A percentile compares a stretch with the other conserved stretches of the same genome.
Evolutionary conservation across 371 early-diverging fungal species (phyloP).

Genomic region (Coemansia sp.): DNA sequence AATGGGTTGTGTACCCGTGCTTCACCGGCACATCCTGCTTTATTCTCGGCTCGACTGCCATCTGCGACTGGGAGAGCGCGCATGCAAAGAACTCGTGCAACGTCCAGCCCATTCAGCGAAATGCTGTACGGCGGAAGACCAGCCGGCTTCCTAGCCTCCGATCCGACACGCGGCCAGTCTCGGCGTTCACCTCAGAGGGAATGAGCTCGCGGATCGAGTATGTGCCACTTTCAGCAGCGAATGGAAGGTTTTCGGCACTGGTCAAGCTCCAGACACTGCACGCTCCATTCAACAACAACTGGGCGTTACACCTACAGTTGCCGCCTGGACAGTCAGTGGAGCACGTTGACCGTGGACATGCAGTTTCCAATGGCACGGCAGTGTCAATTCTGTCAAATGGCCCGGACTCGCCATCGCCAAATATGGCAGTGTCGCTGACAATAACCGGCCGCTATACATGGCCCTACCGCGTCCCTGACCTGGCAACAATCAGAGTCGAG

Average conservation of each 20-base stretch:
- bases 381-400: slow-evolving; percentile 10
- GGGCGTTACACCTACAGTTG: slow-evolving; percentile 22
- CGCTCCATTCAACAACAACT: slow-evolving; percentile 15
- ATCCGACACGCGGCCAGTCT: background rate
- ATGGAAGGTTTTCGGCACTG: slow-evolving; percentile 16
- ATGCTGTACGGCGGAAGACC: background rate
- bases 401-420: background rate
- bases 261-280: slow-evolving; percentile 25
- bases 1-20: slow-evolving; percentile 31
- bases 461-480: slow-evolving; percentile 26
- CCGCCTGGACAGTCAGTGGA: slow-evolving; percentile 26
- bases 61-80: slow-evolving; percentile 30
- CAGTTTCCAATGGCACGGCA: slow-evolving; percentile 6
- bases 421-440: slow-evolving; percentile 26
- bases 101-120: slow-evolving; percentile 3
- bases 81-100: slow-evolving; percentile 6
- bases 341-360: background rate
- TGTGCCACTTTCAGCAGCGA: slow-evolving; percentile 9
- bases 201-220: slow-evolving; percentile 25
- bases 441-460: slow-evolving; percentile 14
- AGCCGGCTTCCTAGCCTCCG: background rate
- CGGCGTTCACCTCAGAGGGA: slow-evolving; percentile 20
- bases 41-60: slow-evolving; percentile 16
- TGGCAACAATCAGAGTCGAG: slow-evolving; percentile 8
- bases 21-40: slow-evolving; percentile 30